These are phyloP conservation scores for Daldinia bambusicola DNA, from an alignment of 495 filamentous ascomycete genomes.

Conservation along the genomic window DNA sequence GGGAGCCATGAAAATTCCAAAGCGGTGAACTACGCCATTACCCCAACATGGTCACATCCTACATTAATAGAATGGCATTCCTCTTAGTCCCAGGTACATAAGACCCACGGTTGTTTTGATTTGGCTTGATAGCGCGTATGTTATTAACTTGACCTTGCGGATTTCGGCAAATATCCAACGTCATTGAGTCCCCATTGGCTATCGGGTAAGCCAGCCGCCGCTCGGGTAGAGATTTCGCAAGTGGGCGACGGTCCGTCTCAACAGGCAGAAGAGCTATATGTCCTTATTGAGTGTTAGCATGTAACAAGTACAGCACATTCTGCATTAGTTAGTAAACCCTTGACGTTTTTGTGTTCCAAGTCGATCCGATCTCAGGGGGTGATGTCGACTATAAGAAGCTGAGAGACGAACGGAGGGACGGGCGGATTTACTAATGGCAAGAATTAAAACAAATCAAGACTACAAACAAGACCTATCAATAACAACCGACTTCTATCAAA, in stretches of 20 bases:
- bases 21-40: constrained; percentile 2
- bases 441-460: neutral
- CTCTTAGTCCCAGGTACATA: neutral
- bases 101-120: neutral
- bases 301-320: neutral
- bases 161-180: neutral
- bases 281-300: neutral
- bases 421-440: neutral
- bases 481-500: neutral
- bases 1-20: neutral
- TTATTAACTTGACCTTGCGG: neutral
- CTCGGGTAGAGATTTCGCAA: neutral
- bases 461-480: neutral
- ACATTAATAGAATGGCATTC: too few relatives aligned
- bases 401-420: neutral
- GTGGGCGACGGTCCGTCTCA: neutral
- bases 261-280: neutral
- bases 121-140: neutral
- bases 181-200: neutral
- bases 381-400: neutral
- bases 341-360: neutral
- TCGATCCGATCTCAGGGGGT: neutral
- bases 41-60: neutral
- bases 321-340: neutral
- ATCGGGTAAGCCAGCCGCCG: neutral